Evolutionary conservation across 2,329 filamentous ascomycete species (phyloP), one percentile per base, ranked within the genome.

Genomic region (Geosmithia putterillii): DNA sequence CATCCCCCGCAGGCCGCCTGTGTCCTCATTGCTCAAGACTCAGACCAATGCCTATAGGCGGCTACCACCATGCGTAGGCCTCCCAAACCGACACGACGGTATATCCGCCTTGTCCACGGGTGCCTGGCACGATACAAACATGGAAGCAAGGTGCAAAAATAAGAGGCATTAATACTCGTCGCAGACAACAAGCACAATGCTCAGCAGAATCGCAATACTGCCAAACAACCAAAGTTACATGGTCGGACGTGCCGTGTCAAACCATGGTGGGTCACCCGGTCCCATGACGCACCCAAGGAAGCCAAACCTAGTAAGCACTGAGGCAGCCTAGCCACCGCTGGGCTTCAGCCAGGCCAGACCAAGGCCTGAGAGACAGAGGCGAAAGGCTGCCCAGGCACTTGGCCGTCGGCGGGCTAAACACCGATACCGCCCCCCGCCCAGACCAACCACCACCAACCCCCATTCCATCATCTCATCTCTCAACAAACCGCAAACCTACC

Each of bases 201-300:
- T 7, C 23, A 25, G 15, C 10, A 32, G 28, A 32, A 32, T n/a
- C n/a, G 28, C 10, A 12, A 12, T 7, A 32, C 10, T 25, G 23
- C 10, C 6, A 32, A 32, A 12, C 10, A 12, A 32, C 28, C 10
- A 21, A 38, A 38, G 36, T 38, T 19, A 38, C 36, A 38, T 32
- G 10, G 28, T 32, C n/a, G n/a, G n/a, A n/a, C n/a, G n/a, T 38
- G 36, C 36, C 15, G 28, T n/a, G 14, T 12, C 36, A 12, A 51
- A 49, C 52, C 47, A 49, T 46, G 47, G 56, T 54, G 53, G 52
- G 46, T 49, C 28, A 22, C 20, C 28, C 21, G 49, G 57, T 61
- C 59, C 48, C 59, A 63, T 64, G 61, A 64, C 60, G 60, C 60
- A 60, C 46, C 49, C 35, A 42, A 41, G 28, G 28, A 9, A n/a